phyloP scores from a whole-genome alignment of 2,329 filamentous ascomycete genomes.

The Botrytis hyacinthi region DNA sequence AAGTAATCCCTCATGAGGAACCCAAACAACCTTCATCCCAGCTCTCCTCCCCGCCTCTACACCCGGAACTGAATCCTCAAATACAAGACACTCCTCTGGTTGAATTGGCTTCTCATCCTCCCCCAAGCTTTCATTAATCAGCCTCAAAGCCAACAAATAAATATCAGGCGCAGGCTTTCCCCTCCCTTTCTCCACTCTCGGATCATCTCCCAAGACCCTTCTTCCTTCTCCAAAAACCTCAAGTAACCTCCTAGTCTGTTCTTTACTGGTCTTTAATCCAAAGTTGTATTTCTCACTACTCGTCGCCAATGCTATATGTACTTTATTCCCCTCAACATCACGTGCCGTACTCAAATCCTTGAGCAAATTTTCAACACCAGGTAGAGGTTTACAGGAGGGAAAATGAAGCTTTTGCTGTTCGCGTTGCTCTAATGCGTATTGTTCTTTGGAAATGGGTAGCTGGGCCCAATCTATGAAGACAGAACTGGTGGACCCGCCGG shows the following conservation, averaged over 20 bases:
- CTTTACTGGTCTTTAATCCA: conserved; percentile 23
- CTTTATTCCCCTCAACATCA: neutral
- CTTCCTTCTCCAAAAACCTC: conserved; percentile 80
- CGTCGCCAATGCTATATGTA: conserved; percentile 2
- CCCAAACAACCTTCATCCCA: conserved; percentile 94
- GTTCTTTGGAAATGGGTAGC: conserved; percentile 69
- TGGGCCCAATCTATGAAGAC: conserved; percentile 81
- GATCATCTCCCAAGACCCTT: conserved; percentile 82
- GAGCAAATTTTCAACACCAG: conserved; percentile 73
- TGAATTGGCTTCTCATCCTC: conserved; percentile 62
- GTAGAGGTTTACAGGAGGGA: conserved; percentile 69
- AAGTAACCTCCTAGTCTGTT: conserved; percentile 40
- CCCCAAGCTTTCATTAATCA: conserved; percentile 72
- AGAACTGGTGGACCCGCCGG: conserved; percentile 44
- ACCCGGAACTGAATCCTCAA: conserved; percentile 92
- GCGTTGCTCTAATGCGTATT: conserved; percentile 60
- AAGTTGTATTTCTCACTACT: conserved; percentile 3
- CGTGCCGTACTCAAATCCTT: conserved; percentile 46
- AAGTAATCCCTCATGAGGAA: conserved; percentile 76
- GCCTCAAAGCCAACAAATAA: conserved; percentile 79
- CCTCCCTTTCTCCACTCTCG: conserved; percentile 69
- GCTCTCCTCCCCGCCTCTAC: conserved; percentile 88
- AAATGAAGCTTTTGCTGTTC: conserved; percentile 71
- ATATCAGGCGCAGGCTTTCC: conserved; percentile 96
- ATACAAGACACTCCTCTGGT: conserved; percentile 89